Evolutionary conservation across 2,329 filamentous ascomycete genomes (phyloP).

Genomic region (Colletotrichum sp.): DNA sequence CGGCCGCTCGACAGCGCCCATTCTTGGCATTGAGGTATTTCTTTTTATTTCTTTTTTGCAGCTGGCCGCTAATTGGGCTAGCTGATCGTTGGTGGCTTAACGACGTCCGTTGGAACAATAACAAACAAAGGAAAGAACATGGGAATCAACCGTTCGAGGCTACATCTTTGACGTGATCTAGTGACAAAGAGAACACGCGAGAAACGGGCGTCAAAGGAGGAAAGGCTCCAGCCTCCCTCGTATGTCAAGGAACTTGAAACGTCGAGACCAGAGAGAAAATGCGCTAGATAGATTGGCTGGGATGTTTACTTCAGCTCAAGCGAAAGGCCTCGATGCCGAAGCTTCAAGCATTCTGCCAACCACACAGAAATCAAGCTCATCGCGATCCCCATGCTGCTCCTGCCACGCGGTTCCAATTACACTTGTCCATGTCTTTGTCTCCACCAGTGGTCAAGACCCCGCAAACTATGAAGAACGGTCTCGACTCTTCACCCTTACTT

Average conservation of each 20-base stretch:
- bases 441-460: background rate
- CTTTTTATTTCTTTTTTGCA: background rate
- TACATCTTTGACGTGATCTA: background rate
- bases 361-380: background rate
- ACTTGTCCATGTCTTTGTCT: background rate
- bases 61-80: background rate
- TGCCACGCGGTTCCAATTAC: background rate
- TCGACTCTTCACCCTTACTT: slow-evolving; percentile 11
- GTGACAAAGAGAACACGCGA: background rate
- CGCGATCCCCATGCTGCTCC: background rate
- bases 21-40: background rate
- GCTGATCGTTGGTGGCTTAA: background rate
- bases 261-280: background rate
- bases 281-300: background rate
- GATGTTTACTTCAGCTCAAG: background rate
- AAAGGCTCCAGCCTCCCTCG: background rate
- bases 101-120: background rate
- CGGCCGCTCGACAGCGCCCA: background rate
- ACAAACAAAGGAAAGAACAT: background rate
- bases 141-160: background rate
- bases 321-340: background rate
- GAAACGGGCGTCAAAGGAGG: background rate
- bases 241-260: background rate
- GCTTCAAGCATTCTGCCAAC: background rate
- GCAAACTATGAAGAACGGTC: background rate